Base-by-base conservation (phyloP, 352 stramenopile genomes). In the Globisporangium emineosum region DNA sequence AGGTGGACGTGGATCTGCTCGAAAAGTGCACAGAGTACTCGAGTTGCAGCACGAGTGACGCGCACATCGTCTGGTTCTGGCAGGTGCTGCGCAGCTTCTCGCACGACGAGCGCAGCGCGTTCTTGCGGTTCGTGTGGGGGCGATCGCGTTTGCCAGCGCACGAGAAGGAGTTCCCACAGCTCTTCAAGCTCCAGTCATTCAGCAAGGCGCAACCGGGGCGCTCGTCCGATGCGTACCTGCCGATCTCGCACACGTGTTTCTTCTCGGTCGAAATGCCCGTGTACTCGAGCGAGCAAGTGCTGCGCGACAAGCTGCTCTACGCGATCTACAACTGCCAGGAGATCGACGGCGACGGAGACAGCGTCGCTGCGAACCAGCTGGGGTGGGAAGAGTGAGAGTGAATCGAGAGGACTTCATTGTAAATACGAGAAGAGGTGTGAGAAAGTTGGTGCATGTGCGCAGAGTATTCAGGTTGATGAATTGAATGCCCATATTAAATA, bases 221-320 rank as follows among this genome's bases (percentile, higher is more conserved):
- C 29, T 72, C 69, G 27, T 65, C 76, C 12, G 89, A 98, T 62
- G 76, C 75, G 17, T 98, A 98, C 67, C 78, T 99, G 43, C 97
- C 97, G 7, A 96, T 98, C 64, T 91, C 97, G 27, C 97, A 98
- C 67, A 99, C 97, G n/a, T 99, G 97, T 71, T 99, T 99, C 79
- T 99, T 99, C 71, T 96, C 91, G 6, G 78, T 99, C 33, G 94
- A 96, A 33, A 67, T 99, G 25, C 97, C 97, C 17, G 68, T 86
- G 43, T 99, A 99, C 73, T 97, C 90, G 43, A 95, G 74, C 51
- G 68, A 88, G 35, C 64, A 77, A 32, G 76, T 96, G 7, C 67
- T 96, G 40, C 66, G 74, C 17, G 79, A 90, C 45, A 94, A 92
- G 65, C 64, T 98, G 25, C 64, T 91, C 15, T 98, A 97, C 56